Conservation (phyloP, 2,329 filamentous ascomycete genomes). For the Colletotrichum lentis region DNA sequence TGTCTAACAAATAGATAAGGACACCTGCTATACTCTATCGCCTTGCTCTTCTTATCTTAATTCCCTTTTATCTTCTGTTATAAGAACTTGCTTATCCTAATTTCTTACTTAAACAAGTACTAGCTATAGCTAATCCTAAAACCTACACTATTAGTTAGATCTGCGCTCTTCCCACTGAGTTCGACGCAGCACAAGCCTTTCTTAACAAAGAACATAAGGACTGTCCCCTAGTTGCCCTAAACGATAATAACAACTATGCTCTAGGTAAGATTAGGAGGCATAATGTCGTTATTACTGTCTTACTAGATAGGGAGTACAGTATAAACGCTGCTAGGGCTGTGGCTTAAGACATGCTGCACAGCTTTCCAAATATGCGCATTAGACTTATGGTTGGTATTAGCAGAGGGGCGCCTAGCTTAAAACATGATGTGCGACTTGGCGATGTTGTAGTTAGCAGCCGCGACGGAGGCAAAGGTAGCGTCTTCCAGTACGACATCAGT, state of each 20-base stretch:
- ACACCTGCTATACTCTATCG: too few relatives aligned
- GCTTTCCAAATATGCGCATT: conserved; percentile 45
- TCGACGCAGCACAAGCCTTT: conserved; percentile 43
- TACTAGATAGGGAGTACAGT: conserved; percentile 46
- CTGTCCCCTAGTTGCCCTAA: conserved; percentile 35
- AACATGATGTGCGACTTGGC: conserved; percentile 47
- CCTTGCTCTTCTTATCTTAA: too few relatives aligned
- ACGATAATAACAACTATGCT: conserved; percentile 43
- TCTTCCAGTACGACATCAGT: conserved; percentile 35
- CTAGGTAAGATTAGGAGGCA: conserved; percentile 45
- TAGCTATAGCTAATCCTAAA: too few relatives aligned
- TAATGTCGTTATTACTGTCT: conserved; percentile 46
- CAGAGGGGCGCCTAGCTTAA: conserved; percentile 47
- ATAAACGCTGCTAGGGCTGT: conserved; percentile 45
- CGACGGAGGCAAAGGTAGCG: conserved; percentile 3
- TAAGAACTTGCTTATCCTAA: too few relatives aligned
- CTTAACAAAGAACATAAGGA: conserved; percentile 42
- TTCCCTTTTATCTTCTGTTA: too few relatives aligned
- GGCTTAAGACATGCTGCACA: conserved; percentile 46
- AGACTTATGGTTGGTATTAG: conserved; percentile 43
- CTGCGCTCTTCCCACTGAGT: conserved; percentile 43
- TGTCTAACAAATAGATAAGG: too few relatives aligned
- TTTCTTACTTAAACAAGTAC: too few relatives aligned
- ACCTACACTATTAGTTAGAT: conserved; percentile 49
- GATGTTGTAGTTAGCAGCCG: conserved; percentile 14